Conservation (phyloP, 1,284 basidiomycete species). For the Ceratobasidium sp. region DNA sequence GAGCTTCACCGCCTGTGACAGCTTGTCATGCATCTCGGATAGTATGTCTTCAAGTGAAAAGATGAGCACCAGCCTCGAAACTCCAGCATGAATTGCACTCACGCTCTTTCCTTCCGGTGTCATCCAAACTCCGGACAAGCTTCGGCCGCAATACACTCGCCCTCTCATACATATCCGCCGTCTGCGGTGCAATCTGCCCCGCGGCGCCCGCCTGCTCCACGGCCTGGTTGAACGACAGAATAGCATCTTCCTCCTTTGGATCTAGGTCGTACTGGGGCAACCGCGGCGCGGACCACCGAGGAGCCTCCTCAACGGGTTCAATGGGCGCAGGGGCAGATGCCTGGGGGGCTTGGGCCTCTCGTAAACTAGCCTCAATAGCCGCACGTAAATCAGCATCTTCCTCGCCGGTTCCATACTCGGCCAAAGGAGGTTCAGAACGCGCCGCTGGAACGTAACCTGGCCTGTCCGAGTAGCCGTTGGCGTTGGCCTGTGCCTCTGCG, state of each 20-base stretch:
- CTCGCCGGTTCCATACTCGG: conserved; percentile 64
- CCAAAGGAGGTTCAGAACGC: conserved; percentile 78
- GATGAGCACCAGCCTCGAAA: not conserved
- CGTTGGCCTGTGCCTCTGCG: conserved; percentile 64
- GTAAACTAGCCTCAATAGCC: conserved; percentile 95
- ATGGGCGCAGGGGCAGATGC: conserved; percentile 76
- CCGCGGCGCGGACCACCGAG: conserved; percentile 58
- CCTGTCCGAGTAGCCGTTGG: conserved; percentile 30
- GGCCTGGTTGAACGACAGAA: conserved; percentile 89
- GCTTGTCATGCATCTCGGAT: conserved; percentile 92
- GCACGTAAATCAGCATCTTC: conserved; percentile 94
- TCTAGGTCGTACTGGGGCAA: conserved; percentile 83
- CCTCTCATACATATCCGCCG: conserved; percentile 83
- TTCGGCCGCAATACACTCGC: conserved; percentile 86
- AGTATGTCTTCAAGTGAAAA: conserved; percentile 72
- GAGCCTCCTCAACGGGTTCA: conserved; percentile 57
- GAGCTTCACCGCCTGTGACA: conserved; percentile 89
- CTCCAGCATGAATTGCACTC: conserved; percentile 56
- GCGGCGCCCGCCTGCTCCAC: conserved; percentile 85
- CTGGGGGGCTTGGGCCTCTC: conserved; percentile 82
- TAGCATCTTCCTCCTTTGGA: conserved; percentile 83
- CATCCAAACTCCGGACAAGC: conserved; percentile 85
- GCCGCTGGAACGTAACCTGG: conserved; percentile 77
- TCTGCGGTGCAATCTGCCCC: conserved; percentile 57
- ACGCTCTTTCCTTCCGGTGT: conserved; percentile 89